phyloP scores from a whole-genome alignment of 305 asterid genomes.

The Fraxinus nigra region DNA sequence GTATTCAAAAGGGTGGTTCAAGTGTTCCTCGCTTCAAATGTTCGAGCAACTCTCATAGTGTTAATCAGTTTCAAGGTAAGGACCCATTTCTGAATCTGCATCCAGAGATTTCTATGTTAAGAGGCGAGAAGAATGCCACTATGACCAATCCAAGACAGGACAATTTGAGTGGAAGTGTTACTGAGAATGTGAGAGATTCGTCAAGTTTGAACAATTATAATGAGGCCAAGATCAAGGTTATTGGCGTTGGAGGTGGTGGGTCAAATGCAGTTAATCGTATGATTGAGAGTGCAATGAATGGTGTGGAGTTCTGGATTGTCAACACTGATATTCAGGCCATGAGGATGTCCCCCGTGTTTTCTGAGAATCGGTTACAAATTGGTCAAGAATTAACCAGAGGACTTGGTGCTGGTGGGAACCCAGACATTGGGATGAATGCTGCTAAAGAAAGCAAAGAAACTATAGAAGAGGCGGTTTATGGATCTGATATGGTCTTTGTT shows the following conservation, averaged over 20 bases:
- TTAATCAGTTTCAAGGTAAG: conserved; percentile 61
- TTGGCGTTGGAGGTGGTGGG: conserved; percentile 99
- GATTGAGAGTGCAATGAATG: conserved; percentile 10
- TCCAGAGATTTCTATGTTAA: conserved; percentile 85
- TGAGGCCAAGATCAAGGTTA: conserved; percentile 55
- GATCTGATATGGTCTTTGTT: conserved; percentile 9
- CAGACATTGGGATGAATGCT: conserved; percentile 32
- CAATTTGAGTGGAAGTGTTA: conserved; percentile 43
- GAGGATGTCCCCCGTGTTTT: conserved; percentile 18
- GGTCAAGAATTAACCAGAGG: conserved; percentile 32
- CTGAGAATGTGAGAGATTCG: conserved; percentile 46
- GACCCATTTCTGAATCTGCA: conserved; percentile 80
- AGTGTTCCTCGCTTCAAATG: conserved; percentile 51
- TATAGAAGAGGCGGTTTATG: conserved; percentile 28
- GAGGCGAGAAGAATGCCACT: conserved; percentile 68
- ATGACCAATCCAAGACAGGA: conserved; percentile 50
- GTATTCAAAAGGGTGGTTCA: conserved; percentile 32
- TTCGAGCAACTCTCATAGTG: conserved; percentile 58
- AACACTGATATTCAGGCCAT: not conserved
- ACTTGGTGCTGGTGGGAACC: conserved; percentile 35
- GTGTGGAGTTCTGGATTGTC: conserved; percentile 9
- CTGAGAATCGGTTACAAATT: conserved; percentile 26
- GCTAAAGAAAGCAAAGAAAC: conserved; percentile 33
- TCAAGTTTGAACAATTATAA: conserved; percentile 33
- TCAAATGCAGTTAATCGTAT: conserved; percentile 79